Percentiles rank a stretch among this genome's conserved stretches.
Evolutionary conservation across 108 stramenopile genomes (phyloP).

Genomic region (Bacterosira constricta): DNA sequence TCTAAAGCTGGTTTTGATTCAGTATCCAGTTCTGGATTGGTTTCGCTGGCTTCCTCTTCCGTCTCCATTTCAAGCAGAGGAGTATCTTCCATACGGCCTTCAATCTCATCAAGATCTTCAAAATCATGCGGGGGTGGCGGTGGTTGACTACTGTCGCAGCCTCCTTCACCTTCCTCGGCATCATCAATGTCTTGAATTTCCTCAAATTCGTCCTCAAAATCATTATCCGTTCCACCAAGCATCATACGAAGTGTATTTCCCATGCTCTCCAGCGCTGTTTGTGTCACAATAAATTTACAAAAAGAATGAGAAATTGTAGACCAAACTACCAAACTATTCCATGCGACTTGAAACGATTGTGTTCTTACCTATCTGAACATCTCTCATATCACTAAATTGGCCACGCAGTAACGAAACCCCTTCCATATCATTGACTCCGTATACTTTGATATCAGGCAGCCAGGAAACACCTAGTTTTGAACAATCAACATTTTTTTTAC

Average conservation of each 20-base stretch:
- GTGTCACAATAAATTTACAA: not conserved
- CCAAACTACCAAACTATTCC: not conserved
- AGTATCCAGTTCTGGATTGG: not conserved
- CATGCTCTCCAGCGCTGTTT: conserved; percentile 44
- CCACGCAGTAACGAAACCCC: conserved; percentile 47
- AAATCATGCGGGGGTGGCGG: conserved; percentile 9
- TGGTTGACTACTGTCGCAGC: conserved; percentile 2
- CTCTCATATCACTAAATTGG: conserved; percentile 49
- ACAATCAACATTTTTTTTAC: conserved; percentile 33
- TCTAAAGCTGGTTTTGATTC: conserved; percentile 2
- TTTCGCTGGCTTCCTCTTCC: not conserved
- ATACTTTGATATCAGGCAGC: conserved; percentile 49
- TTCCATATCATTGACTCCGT: conserved; percentile 26
- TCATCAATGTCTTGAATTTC: conserved; percentile 36
- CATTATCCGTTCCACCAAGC: conserved; percentile 37
- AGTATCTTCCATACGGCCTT: conserved; percentile 8
- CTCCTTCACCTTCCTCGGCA: conserved; percentile 6
- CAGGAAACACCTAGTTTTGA: conserved; percentile 43
- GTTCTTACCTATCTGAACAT: conserved; percentile 47
- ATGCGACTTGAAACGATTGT: not conserved
- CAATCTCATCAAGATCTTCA: conserved; percentile 24
- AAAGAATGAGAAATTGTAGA: not conserved
- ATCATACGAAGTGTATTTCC: conserved; percentile 41
- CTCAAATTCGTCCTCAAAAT: conserved; percentile 36
- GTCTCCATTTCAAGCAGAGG: conserved; percentile 5